Conservation (phyloP, 2,329 filamentous ascomycete species). For the Lachnellula occidentalis region DNA sequence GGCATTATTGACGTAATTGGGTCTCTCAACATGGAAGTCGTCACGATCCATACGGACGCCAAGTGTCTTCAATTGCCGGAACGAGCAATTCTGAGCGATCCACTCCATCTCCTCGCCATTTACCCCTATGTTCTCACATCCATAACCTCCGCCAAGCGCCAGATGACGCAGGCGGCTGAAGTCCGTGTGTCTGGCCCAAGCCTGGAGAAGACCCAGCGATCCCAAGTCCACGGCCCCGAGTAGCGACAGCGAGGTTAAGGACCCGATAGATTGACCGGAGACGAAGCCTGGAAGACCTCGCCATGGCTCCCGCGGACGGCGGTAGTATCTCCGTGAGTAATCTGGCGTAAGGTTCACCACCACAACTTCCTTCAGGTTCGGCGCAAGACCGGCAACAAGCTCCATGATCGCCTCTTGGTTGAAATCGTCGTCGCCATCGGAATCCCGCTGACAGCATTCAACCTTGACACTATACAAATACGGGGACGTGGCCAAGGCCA, state of each 20-base stretch:
- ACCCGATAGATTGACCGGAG: slow-evolving; percentile 6
- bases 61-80: slow-evolving; percentile 9
- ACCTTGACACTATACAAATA: slow-evolving; percentile 12
- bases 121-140: neutral
- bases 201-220: slow-evolving; percentile 1
- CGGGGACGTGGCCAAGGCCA: slow-evolving; percentile 7
- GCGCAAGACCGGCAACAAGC: slow-evolving; percentile 7
- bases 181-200: slow-evolving; percentile 6
- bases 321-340: slow-evolving; percentile 1
- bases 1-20: slow-evolving; percentile 4
- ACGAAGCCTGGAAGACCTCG: slow-evolving; percentile 13
- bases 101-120: slow-evolving; percentile 8
- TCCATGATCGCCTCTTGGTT: slow-evolving; percentile 11
- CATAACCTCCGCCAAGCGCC: slow-evolving; percentile 4
- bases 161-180: slow-evolving; percentile 6
- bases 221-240: neutral
- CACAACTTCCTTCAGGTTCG: slow-evolving; percentile 11
- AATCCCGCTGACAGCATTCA: slow-evolving; percentile 5
- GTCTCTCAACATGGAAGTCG: neutral
- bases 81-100: slow-evolving; percentile 6
- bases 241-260: slow-evolving; percentile 8
- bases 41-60: slow-evolving; percentile 4
- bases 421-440: slow-evolving; percentile 7
- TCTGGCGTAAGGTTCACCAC: slow-evolving; percentile 5
- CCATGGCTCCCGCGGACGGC: slow-evolving; percentile 3